Conservation (phyloP, 2,329 filamentous ascomycete genomes). For the Sclerotinia sclerotiorum region DNA sequence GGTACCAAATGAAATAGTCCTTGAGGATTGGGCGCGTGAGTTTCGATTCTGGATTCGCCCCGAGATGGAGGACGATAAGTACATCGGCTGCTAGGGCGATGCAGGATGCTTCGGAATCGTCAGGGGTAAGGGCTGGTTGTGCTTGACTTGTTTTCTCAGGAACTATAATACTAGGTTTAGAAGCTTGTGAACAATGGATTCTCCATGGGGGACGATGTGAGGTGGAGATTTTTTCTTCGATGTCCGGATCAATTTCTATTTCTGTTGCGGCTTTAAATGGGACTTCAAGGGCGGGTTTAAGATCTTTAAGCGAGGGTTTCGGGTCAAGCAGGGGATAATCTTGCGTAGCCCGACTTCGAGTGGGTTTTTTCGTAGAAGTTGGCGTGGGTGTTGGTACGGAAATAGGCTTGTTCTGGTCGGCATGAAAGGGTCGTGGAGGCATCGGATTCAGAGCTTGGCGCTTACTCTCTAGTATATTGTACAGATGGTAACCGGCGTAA, state of each 20-base stretch:
- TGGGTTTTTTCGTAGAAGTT: neutral
- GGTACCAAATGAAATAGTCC: slow-evolving; percentile 65
- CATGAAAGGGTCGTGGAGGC: slow-evolving; percentile 68
- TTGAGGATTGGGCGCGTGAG: slow-evolving; percentile 45
- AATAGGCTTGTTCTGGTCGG: slow-evolving; percentile 67
- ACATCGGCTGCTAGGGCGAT: slow-evolving; percentile 34
- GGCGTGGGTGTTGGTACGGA: neutral
- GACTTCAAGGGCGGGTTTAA: neutral
- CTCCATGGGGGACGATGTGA: neutral
- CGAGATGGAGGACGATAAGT: slow-evolving; percentile 31
- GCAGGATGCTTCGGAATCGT: slow-evolving; percentile 17
- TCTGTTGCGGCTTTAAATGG: neutral
- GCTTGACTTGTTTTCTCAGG: neutral
- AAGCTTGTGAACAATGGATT: neutral
- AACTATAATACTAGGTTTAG: neutral
- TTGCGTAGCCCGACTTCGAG: slow-evolving; percentile 15
- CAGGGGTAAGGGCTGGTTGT: neutral
- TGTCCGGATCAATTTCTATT: neutral
- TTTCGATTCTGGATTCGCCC: slow-evolving; percentile 24
- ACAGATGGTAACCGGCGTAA: slow-evolving; percentile 76
- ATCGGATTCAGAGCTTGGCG: slow-evolving; percentile 64
- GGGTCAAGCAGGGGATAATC: slow-evolving; percentile 37
- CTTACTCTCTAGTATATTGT: slow-evolving; percentile 66
- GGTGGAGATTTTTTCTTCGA: neutral
- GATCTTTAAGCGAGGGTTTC: slow-evolving; percentile 21